A percentile compares a stretch with the other conserved stretches of the same genome.
phyloP scores from a whole-genome alignment of 768 basidiomycete genomes.

The Fibroporia radiculosa region DNA sequence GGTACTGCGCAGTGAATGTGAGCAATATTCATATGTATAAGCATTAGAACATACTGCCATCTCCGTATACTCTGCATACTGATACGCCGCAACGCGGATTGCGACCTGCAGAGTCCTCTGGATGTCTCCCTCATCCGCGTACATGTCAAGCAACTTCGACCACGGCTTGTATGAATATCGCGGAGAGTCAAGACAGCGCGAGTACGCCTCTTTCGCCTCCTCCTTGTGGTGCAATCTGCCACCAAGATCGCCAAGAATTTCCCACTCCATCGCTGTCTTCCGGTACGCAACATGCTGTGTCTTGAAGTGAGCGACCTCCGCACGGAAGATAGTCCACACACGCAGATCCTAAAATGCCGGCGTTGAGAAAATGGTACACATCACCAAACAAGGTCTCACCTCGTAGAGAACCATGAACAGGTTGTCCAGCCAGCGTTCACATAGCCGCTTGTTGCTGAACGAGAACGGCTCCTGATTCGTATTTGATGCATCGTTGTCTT shows the following conservation, averaged over 20 bases:
- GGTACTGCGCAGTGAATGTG: conserved; percentile 46
- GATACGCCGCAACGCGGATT: conserved; percentile 88
- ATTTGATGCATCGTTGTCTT: conserved; percentile 16
- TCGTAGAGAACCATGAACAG: conserved; percentile 98
- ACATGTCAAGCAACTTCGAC: conserved; percentile 90
- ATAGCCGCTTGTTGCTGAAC: conserved; percentile 93
- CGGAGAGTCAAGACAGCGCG: conserved; percentile 82
- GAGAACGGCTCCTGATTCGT: conserved; percentile 60
- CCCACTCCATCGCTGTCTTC: conserved; percentile 97
- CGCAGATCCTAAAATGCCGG: conserved; percentile 64
- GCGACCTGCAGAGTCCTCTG: conserved; percentile 86
- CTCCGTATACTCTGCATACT: conserved; percentile 84
- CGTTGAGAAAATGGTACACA: not conserved
- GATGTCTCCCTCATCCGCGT: conserved; percentile 94
- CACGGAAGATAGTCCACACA: conserved; percentile 98
- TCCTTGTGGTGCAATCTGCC: conserved; percentile 94
- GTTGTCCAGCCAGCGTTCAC: conserved; percentile 97
- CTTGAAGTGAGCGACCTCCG: conserved; percentile 98
- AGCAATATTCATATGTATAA: not conserved
- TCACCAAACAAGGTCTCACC: conserved; percentile 34
- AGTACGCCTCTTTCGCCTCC: conserved; percentile 97
- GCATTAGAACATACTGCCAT: conserved; percentile 55
- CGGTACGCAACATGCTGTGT: conserved; percentile 97
- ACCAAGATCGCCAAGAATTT: conserved; percentile 93
- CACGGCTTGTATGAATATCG: conserved; percentile 90